A percentile compares a stretch with the other conserved stretches of the same genome.
phyloP scores from a whole-genome alignment of 208 protist genomes.

The Lotmaria passim region DNA sequence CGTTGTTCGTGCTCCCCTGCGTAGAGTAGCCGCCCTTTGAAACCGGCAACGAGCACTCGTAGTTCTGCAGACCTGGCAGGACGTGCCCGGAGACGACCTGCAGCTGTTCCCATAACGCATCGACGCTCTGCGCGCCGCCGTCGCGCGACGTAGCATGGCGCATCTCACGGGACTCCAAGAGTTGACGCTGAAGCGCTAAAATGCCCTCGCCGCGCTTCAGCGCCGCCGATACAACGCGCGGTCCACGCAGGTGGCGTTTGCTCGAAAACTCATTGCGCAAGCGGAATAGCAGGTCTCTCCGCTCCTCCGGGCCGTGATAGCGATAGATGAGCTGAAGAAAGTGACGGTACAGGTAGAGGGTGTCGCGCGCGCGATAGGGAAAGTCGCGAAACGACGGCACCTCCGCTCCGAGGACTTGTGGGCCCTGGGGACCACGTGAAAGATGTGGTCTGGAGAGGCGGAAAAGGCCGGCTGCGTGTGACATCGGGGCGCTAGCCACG shows the following conservation, averaged over 20 bases:
- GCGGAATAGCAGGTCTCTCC: constrained; percentile 70
- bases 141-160: constrained; percentile 43
- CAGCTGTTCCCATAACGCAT: constrained; percentile 79
- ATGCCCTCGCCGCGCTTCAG: constrained; percentile 74
- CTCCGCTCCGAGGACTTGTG: constrained; percentile 72
- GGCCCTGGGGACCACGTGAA: constrained; percentile 4
- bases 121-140: constrained; percentile 67
- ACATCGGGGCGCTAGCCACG: too few relatives aligned
- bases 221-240: constrained; percentile 68
- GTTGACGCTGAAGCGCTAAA: constrained; percentile 61
- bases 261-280: constrained; percentile 82
- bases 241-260: constrained; percentile 66
- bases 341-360: constrained; percentile 73
- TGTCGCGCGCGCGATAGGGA: constrained; percentile 69
- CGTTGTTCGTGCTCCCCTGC: constrained; percentile 47
- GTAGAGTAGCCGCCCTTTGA: constrained; percentile 47
- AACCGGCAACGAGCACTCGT: constrained; percentile 44
- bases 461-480: not conserved
- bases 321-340: constrained; percentile 86
- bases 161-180: constrained; percentile 53
- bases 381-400: constrained; percentile 81
- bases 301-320: constrained; percentile 67
- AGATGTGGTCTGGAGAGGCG: constrained; percentile 6
- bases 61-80: constrained; percentile 73
- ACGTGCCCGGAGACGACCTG: constrained; percentile 69